Conservation (phyloP, 805 yeast genomes). For the Ogataea salicorniae region DNA sequence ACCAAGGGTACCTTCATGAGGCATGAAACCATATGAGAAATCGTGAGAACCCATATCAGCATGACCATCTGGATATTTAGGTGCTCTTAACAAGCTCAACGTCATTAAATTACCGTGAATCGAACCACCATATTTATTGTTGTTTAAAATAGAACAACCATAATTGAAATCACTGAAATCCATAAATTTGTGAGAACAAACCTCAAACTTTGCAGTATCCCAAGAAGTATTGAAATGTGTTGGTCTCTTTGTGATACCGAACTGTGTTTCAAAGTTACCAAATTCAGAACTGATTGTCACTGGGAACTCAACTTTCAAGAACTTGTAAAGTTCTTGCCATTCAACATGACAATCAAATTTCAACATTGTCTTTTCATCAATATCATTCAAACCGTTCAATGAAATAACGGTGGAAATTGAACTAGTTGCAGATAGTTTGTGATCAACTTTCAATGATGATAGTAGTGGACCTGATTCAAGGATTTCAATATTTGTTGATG, state of each 20-base stretch:
- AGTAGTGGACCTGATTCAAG: conserved; percentile 51
- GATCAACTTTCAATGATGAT: conserved; percentile 58
- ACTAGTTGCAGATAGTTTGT: conserved; percentile 53
- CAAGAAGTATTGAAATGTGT: conserved; percentile 93
- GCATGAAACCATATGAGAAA: conserved; percentile 78
- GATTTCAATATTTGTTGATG: conserved; percentile 35
- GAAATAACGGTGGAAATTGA: conserved; percentile 65
- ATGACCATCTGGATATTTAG: conserved; percentile 90
- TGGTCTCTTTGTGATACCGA: conserved; percentile 86
- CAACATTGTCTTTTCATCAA: conserved; percentile 34
- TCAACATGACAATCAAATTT: conserved; percentile 58
- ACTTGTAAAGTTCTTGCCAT: conserved; percentile 86
- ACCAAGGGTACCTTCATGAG: conserved; percentile 69
- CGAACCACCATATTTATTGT: conserved; percentile 86
- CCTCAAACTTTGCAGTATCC: conserved; percentile 97
- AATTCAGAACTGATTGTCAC: conserved; percentile 70
- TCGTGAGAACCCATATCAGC: conserved; percentile 92
- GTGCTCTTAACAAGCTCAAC: conserved; percentile 78
- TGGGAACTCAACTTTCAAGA: conserved; percentile 92
- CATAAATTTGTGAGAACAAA: conserved; percentile 89
- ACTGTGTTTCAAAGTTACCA: conserved; percentile 91
- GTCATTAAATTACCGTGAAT: conserved; percentile 92
- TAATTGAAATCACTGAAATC: conserved; percentile 83
- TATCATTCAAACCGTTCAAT: conserved; percentile 46
- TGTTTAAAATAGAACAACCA: conserved; percentile 82